These are phyloP conservation scores for Aureobasidium sp. DNA, from an alignment of 2,329 filamentous ascomycete genomes.

Conservation along the genomic window DNA sequence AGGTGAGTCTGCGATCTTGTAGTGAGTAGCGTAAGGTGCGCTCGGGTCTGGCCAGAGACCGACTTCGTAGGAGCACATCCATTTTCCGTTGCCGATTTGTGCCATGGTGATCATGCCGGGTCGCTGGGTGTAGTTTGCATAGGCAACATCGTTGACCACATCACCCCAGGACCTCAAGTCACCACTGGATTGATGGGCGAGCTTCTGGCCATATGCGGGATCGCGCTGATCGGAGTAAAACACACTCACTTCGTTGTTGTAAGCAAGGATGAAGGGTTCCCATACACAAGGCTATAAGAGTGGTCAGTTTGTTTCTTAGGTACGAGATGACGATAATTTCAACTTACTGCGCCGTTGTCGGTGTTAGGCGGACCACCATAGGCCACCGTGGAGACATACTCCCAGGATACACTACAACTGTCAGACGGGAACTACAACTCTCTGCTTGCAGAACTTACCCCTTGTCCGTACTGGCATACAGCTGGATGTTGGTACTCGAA, in stretches of 20 bases:
- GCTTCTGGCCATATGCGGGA: slow-evolving; percentile 56
- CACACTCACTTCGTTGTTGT: slow-evolving; percentile 50
- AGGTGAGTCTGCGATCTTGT: slow-evolving; percentile 36
- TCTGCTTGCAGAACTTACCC: slow-evolving; percentile 28
- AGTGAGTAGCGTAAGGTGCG: slow-evolving; percentile 43
- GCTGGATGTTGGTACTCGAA: slow-evolving; percentile 56
- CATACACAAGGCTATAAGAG: slow-evolving; percentile 66
- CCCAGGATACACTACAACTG: slow-evolving; percentile 38
- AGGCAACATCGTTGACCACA: slow-evolving; percentile 53
- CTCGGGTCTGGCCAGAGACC: slow-evolving; percentile 25
- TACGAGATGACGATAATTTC: too few species aligned
- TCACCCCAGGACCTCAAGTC: slow-evolving; percentile 53
- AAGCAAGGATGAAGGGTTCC: slow-evolving; percentile 59
- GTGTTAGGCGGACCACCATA: slow-evolving; percentile 51
- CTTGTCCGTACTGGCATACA: slow-evolving; percentile 56
- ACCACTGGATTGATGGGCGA: slow-evolving; percentile 53
- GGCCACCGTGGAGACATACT: slow-evolving; percentile 58
- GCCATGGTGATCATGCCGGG: slow-evolving; percentile 59
- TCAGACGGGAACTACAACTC: not conserved
- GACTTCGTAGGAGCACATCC: slow-evolving; percentile 58
- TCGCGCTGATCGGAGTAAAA: slow-evolving; percentile 68
- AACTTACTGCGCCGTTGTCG: slow-evolving; percentile 45
- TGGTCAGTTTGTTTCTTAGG: too few species aligned
- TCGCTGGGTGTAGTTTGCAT: slow-evolving; percentile 51
- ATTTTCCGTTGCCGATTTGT: slow-evolving; percentile 50